Percentiles rank a stretch among this genome's conserved stretches.
Conservation (phyloP, 257 asterid genomes). For the Solanum arcanum region DNA sequence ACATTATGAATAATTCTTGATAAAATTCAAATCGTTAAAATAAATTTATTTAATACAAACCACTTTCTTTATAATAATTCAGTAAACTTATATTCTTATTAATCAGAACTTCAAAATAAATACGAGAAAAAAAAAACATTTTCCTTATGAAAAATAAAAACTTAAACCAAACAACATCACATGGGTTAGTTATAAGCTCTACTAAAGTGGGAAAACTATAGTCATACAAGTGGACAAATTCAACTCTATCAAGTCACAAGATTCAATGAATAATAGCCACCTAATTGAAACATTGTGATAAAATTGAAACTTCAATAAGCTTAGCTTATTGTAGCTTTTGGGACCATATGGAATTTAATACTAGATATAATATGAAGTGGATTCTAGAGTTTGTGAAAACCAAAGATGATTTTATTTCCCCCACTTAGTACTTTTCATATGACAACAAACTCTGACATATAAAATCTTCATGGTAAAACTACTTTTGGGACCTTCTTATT, state of each 20-base stretch:
- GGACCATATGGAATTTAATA: background rate
- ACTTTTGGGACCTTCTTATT: constrained; percentile 5
- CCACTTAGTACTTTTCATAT: constrained; percentile 4
- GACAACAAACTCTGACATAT: constrained; percentile 30
- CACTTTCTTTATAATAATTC: background rate
- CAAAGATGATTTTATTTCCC: constrained; percentile 26
- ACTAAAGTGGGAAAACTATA: background rate
- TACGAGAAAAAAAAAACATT: background rate
- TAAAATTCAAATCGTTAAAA: too few species aligned
- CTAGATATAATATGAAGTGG: background rate
- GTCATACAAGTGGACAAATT: background rate
- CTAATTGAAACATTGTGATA: background rate
- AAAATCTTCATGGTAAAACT: constrained; percentile 3
- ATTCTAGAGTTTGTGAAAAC: constrained; percentile 12
- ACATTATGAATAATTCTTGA: background rate
- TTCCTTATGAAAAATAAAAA: background rate
- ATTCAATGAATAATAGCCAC: background rate
- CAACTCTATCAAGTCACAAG: background rate
- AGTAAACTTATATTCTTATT: background rate
- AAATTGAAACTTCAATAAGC: background rate
- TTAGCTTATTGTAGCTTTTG: background rate
- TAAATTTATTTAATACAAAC: too few species aligned
- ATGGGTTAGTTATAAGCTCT: background rate
- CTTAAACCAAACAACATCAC: background rate
- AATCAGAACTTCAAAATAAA: background rate